Evolutionary conservation across 805 yeast species (phyloP).

Genomic region (Wickerhamiella hasegawae): DNA sequence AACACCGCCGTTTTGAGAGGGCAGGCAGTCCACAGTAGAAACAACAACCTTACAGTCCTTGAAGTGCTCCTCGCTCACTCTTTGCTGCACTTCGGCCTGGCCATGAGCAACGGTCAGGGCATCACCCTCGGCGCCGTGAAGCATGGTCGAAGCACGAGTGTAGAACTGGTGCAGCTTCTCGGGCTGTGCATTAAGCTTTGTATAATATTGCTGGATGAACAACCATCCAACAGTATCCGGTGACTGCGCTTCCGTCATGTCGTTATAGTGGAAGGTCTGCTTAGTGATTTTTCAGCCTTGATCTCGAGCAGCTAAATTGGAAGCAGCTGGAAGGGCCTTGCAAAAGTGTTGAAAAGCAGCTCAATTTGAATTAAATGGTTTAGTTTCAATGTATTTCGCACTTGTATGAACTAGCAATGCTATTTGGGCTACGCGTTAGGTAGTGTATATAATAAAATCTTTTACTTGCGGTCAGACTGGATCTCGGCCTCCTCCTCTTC

Average conservation of each 20-base stretch:
- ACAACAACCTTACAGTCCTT: constrained; percentile 23
- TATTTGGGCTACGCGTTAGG: neutral
- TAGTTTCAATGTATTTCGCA: too few species aligned
- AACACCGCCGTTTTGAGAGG: constrained; percentile 20
- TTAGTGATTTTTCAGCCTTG: neutral
- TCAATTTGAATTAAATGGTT: too few species aligned
- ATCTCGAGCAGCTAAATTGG: too few species aligned
- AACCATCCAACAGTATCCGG: constrained; percentile 23
- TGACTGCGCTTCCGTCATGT: constrained; percentile 1
- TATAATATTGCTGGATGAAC: constrained; percentile 26
- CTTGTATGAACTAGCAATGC: too few species aligned
- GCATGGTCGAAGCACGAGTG: constrained; percentile 20
- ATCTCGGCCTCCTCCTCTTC: constrained; percentile 10
- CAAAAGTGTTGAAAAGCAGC: too few species aligned
- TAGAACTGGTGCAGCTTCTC: constrained; percentile 22
- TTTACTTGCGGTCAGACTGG: constrained; percentile 1
- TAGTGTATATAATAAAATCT: too few species aligned
- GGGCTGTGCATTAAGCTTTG: constrained; percentile 21
- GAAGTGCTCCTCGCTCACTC: constrained; percentile 18
- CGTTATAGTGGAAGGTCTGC: neutral
- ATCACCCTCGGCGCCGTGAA: constrained; percentile 26
- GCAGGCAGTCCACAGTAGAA: constrained; percentile 24
- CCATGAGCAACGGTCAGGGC: constrained; percentile 16
- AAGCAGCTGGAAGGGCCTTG: too few species aligned
- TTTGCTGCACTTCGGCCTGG: constrained; percentile 19